Evolutionary conservation across 192 early-diverging fungal genomes (phyloP), one percentile per base, ranked within the genome.

Genomic region (Mortierella alpina): DNA sequence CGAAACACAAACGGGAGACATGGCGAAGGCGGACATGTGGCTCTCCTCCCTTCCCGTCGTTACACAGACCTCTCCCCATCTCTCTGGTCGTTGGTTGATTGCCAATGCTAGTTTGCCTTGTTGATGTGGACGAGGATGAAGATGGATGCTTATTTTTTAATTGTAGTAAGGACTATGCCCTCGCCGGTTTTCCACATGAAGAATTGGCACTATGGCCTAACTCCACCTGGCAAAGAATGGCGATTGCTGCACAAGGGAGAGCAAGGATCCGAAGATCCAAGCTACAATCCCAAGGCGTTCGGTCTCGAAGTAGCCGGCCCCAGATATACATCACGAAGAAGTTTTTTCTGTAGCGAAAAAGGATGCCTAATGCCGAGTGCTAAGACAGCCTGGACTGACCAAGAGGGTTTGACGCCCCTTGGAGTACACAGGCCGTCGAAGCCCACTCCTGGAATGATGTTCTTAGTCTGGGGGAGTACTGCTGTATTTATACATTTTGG

Each of bases 201-300:
- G 77, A 45, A 80, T 80, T 63, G 77, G 77, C 77, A 48, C 44
- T 80, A 80, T 80, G 70, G 77, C 77, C 77, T 80, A 68, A 72
- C 77, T 72, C 77, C 77, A 80, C 77, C 77, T 80, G 77, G 77
- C 77, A 80, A 80, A 80, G 77, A 80, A 80, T 80, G 77, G 69
- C 77, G 77, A 68, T 60, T 80, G 77, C 70, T 42, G 45, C 22
- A 41, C 59, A 31, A 55, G 53, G 63, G 70, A 80, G 77, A 80
- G 77, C 77, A 59, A 67, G 45, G 58, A 11, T 9, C 39, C 49
- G 52, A 23, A 8, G 15, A 48, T 14, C 17, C 40, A 49, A 44
- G 70, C 77, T 80, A 51, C 77, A 54, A 80, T 80, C 70, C 77
- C 64, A 31, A 48, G 48, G 44, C 58, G 65, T 68, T 80, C 77